These are phyloP conservation scores for Saccharomycopsis fodiens DNA, from an alignment of 805 yeast genomes.

Conservation along the genomic window DNA sequence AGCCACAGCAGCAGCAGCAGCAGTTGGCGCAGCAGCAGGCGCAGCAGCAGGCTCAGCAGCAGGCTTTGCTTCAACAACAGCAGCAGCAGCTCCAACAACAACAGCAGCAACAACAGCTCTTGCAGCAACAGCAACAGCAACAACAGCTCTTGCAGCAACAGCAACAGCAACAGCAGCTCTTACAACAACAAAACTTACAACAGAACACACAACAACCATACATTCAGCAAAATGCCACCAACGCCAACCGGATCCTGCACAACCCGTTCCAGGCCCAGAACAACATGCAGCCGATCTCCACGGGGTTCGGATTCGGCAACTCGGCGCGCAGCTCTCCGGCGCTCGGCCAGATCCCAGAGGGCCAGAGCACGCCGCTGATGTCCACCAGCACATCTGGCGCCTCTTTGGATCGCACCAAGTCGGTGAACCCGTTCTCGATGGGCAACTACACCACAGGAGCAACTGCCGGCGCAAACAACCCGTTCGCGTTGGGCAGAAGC, in stretches of 20 bases:
- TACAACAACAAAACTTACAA: constrained; percentile 14
- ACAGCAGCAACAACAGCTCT: constrained; percentile 21
- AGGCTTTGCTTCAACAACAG: constrained; percentile 15
- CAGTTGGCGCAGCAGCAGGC: constrained; percentile 21
- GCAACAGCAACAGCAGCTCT: constrained; percentile 15
- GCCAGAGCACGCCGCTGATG: constrained; percentile 1
- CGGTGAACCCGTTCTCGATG: constrained; percentile 33
- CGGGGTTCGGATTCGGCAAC: constrained; percentile 58
- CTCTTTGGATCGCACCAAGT: constrained; percentile 17
- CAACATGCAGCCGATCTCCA: constrained; percentile 31
- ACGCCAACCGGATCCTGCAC: constrained; percentile 21
- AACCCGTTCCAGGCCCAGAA: constrained; percentile 21
- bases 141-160: constrained; percentile 22
- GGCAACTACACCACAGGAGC: constrained; percentile 23
- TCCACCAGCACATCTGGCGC: constrained; percentile 3
- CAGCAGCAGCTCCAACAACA: constrained; percentile 20
- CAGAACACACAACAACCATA: constrained; percentile 22
- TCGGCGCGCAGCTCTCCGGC: constrained; percentile 23
- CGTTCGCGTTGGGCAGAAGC: constrained; percentile 22
- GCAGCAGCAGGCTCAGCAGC: constrained; percentile 18
- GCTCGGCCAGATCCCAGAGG: constrained; percentile 21
- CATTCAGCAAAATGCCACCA: no score
- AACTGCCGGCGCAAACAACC: constrained; percentile 23
- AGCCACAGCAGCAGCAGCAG: constrained; percentile 18
- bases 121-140: constrained; percentile 25